Evolutionary conservation across 345 rosid genomes (phyloP), one percentile per base, ranked within the genome.

Genomic region (Syzygium aqueum): DNA sequence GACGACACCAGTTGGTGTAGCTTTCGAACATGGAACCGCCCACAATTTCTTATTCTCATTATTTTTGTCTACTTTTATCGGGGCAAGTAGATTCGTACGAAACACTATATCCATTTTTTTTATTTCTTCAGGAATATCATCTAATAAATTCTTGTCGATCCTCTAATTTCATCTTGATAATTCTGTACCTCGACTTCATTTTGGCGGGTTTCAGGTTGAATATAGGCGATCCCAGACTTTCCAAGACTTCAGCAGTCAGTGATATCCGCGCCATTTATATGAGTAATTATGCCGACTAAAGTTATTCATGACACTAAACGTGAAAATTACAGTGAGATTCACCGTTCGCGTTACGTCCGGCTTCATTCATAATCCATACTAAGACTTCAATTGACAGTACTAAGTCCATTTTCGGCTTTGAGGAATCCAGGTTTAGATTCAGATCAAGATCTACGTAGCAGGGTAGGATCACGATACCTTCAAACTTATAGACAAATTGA

Each of bases 161-260:
- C 46, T 67, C 23, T 33, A 33, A 33, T 67, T 33, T 67, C 25
- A 19, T 67, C 46, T 33, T 33, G 23, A 0, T 21, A 67, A 37
- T 40, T 33, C 2, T 33, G 14, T 8, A 19, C 80, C 40, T 67
- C 2, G 13, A 33, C 46, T 33, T 67, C 11, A 33, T 0, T n/a
- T 67, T 67, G 6, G 0, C 0, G 14, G 25, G 40, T 33, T 25
- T 33, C 7, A 5, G 2, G 0, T 19, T 3, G 0, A 33, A 33
- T 67, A 8, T 17, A 8, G 23, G 10, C 22, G 9, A 61, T n/a
- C 2, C 0, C 0, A n/a, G 73, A 61, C 73, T n/a, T 61, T 61
- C 46, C 46, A 43, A 43, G 7, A 43, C 46, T 43, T 43, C 7
- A 43, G 6, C 6, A 5, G 46, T 43, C 7, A 43, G 7, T 6